Conservation (phyloP, 495 filamentous ascomycete species). For the Hypoxylon subgilvum region DNA sequence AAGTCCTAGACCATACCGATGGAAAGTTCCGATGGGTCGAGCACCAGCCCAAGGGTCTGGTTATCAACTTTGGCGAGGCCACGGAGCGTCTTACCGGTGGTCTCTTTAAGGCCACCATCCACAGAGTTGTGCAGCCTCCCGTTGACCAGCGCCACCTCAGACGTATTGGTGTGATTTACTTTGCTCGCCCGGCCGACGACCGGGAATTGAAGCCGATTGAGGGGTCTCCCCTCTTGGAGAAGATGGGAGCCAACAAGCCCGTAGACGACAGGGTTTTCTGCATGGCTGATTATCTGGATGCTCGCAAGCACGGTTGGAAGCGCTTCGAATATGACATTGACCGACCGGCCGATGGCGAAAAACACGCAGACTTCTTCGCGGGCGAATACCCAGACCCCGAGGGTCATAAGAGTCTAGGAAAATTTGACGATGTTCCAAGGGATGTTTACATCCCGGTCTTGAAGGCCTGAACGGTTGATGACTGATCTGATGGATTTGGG, state of each 20-base stretch:
- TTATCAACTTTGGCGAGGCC: constrained; percentile 56
- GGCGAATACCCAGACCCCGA: too few relatives aligned
- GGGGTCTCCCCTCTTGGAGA: not conserved
- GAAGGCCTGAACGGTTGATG: too few relatives aligned
- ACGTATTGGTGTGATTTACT: not conserved
- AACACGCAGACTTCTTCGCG: not conserved
- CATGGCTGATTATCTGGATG: not conserved
- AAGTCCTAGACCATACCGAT: constrained; percentile 52
- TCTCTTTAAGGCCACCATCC: constrained; percentile 56
- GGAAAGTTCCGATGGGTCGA: constrained; percentile 53
- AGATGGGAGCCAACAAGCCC: not conserved
- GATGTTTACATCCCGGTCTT: too few relatives aligned
- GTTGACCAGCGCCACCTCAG: constrained; percentile 44
- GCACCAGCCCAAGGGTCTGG: constrained; percentile 53
- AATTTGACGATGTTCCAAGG: too few relatives aligned
- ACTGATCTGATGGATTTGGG: too few relatives aligned
- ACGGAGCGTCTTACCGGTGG: constrained; percentile 56
- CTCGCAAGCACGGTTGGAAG: not conserved
- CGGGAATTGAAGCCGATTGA: not conserved
- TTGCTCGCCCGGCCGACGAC: not conserved
- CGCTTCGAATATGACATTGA: not conserved
- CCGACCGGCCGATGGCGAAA: not conserved
- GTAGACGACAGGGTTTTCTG: not conserved
- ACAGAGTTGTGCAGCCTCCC: constrained; percentile 52
- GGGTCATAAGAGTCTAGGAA: too few relatives aligned